Base-by-base conservation (phyloP, 2,329 filamentous ascomycete species). In the Sarocladiaceae sp. region DNA sequence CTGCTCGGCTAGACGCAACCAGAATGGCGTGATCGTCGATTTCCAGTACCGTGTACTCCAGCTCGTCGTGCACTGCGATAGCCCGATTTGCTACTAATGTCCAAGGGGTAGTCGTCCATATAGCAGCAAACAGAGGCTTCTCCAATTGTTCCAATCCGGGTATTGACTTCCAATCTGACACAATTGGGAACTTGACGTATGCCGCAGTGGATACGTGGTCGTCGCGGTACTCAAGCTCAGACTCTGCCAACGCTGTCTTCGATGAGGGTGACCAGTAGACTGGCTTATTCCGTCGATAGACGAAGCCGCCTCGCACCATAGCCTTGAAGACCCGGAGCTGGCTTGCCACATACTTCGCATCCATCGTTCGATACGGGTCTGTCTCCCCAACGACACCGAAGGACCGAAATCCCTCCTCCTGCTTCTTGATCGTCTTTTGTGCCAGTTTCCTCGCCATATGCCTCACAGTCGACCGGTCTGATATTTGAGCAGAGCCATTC, bases 41-140 rank as follows among this genome's bases (percentile, higher is more conserved):
- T 52, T 77, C 72, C 33, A 95, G 72, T 18, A 96, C 68, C 3
- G 77, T 76, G 65, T 97, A 99, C 39, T 83, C 74, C 55, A 97
- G 71, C 35, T 88, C 83, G 6, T 80, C 73, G 60, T 90, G 84
- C 31, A 97, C 79, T 2, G 90, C 92, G 65, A 99, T 91, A 0
- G 90, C 92, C 64, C 83, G 84, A 66, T 99, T 99, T 2, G 93
- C 92, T 0, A 94, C 93, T 4, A 99, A 74, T 0, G 94, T 99
- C 94, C 94, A 99, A 0, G 94, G 94, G 1, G 94, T 99, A 0
- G 94, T 99, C 2, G 94, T 99, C 94, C 94, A 99, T 50, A 97
- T 89, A n/a, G 94, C 79, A n/a, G 88, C 90, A 65, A 79, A 87
- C 11, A 97, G 64, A 4, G 75, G 71, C 3, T 76, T 75, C 5